Evolutionary conservation across 2,329 filamentous ascomycete genomes (phyloP).

Genomic region (Tolypocladium endophyticum): DNA sequence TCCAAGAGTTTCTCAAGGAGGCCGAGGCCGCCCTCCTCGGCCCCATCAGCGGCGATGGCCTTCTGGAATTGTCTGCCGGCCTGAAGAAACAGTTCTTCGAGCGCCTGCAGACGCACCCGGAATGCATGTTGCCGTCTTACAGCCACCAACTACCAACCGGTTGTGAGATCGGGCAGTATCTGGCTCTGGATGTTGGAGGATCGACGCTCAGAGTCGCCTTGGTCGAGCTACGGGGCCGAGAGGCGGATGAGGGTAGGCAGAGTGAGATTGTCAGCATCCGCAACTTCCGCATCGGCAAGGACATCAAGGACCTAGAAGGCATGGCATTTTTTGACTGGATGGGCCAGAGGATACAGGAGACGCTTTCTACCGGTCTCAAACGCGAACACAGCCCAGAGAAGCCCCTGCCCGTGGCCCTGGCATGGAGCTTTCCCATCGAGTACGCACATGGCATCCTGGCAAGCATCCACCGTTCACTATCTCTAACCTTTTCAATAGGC

Average conservation of each 20-base stretch:
- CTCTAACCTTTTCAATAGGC: slow-evolving; percentile 28
- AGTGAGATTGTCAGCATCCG: slow-evolving; percentile 43
- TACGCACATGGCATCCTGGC: slow-evolving; percentile 25
- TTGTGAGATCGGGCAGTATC: slow-evolving; percentile 45
- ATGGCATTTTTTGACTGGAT: slow-evolving; percentile 59
- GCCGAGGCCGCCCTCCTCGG: slow-evolving; percentile 41
- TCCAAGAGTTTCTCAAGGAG: slow-evolving; percentile 45
- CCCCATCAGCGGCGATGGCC: slow-evolving; percentile 33
- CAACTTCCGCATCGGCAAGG: slow-evolving; percentile 44
- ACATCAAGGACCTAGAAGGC: slow-evolving; percentile 46
- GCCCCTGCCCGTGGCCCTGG: slow-evolving; percentile 48
- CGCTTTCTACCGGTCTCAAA: slow-evolving; percentile 34
- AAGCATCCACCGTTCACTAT: neutral
- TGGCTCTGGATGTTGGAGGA: slow-evolving; percentile 59
- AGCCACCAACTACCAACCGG: slow-evolving; percentile 54
- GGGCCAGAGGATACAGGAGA: slow-evolving; percentile 48
- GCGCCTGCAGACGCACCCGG: slow-evolving; percentile 37
- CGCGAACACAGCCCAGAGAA: slow-evolving; percentile 24
- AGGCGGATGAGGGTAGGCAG: slow-evolving; percentile 23
- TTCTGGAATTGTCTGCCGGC: slow-evolving; percentile 34
- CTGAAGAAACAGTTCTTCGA: slow-evolving; percentile 46
- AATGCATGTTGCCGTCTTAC: slow-evolving; percentile 57
- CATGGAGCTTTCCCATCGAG: slow-evolving; percentile 64
- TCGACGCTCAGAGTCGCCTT: slow-evolving; percentile 57
- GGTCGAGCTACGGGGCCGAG: slow-evolving; percentile 45